Evolutionary conservation across 2,329 filamentous ascomycete species (phyloP).

Genomic region (Penicillium decumbens): DNA sequence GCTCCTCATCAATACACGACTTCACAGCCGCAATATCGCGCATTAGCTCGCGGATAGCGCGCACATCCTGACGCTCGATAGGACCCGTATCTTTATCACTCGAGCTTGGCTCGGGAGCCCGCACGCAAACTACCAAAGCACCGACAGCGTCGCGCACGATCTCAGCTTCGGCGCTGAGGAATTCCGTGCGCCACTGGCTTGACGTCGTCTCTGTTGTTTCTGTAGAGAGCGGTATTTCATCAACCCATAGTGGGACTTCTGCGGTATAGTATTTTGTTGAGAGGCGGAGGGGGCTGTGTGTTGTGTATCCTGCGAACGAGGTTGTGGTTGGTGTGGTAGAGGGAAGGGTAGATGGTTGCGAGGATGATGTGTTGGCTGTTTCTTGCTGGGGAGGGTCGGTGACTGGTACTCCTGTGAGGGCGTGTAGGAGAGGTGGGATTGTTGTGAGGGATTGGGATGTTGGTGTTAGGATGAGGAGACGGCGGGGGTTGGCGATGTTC

Average conservation of each 20-base stretch:
- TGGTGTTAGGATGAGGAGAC: conserved; percentile 41
- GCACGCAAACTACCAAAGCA: conserved; percentile 39
- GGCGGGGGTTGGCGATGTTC: conserved; percentile 38
- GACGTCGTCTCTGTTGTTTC: conserved; percentile 6
- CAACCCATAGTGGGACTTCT: conserved; percentile 46
- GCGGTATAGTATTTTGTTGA: conserved; percentile 44
- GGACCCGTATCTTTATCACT: conserved; percentile 1
- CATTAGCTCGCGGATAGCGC: conserved; percentile 31
- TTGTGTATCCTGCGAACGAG: conserved; percentile 46
- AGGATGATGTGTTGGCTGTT: not conserved
- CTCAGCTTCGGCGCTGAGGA: conserved; percentile 39
- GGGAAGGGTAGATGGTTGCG: not conserved
- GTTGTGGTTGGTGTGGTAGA: conserved; percentile 17
- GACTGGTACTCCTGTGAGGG: conserved; percentile 34
- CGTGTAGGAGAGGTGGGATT: conserved; percentile 36
- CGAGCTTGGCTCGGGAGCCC: conserved; percentile 19
- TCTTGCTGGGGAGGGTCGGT: conserved; percentile 20
- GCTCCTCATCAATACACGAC: conserved; percentile 41
- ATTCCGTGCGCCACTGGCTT: conserved; percentile 39
- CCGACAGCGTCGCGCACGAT: conserved; percentile 46
- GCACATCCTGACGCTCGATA: conserved; percentile 19
- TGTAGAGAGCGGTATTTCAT: conserved; percentile 37
- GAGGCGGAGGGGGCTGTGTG: conserved; percentile 40
- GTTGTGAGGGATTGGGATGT: conserved; percentile 32
- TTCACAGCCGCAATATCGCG: conserved; percentile 38